Conservation (phyloP, 2,329 filamentous ascomycete genomes). For the Dothidotthia symphoricarpi region DNA sequence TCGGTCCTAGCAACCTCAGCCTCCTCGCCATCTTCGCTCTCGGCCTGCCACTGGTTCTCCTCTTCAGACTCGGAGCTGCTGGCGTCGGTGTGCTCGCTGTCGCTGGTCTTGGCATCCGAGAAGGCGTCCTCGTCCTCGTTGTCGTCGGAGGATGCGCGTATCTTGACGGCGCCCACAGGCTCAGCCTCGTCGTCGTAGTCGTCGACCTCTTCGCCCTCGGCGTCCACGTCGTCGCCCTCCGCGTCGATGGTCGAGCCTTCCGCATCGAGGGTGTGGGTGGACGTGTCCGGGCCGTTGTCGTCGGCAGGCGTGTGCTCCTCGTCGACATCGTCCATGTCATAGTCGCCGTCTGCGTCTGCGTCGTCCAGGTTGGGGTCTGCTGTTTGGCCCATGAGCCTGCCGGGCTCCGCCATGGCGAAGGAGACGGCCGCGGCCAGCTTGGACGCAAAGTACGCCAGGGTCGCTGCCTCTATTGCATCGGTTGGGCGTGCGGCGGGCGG, state of each 20-base stretch:
- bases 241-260: slow-evolving; percentile 41
- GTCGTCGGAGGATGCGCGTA: slow-evolving; percentile 38
- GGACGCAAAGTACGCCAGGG: slow-evolving; percentile 38
- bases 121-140: slow-evolving; percentile 44
- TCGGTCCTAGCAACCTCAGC: slow-evolving; percentile 55
- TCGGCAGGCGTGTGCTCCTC: slow-evolving; percentile 25
- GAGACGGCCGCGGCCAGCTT: slow-evolving; percentile 44
- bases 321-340: slow-evolving; percentile 40
- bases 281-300: not conserved
- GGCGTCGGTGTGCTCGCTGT: slow-evolving; percentile 42
- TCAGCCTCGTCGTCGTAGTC: slow-evolving; percentile 54
- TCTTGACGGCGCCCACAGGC: slow-evolving; percentile 45
- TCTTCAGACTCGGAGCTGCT: slow-evolving; percentile 54
- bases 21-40: slow-evolving; percentile 56
- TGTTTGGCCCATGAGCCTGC: slow-evolving; percentile 39
- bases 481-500: slow-evolving; percentile 20
- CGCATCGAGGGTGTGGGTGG: slow-evolving; percentile 18
- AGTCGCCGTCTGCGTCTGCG: slow-evolving; percentile 42
- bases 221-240: slow-evolving; percentile 45
- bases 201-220: slow-evolving; percentile 48
- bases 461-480: slow-evolving; percentile 31
- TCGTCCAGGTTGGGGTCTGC: slow-evolving; percentile 35
- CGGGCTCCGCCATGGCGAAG: slow-evolving; percentile 45
- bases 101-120: slow-evolving; percentile 40
- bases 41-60: slow-evolving; percentile 55